Percentiles rank a stretch among this genome's conserved stretches.
phyloP scores from a whole-genome alignment of 2,329 filamentous ascomycete genomes.

The Colletotrichum siamense region DNA sequence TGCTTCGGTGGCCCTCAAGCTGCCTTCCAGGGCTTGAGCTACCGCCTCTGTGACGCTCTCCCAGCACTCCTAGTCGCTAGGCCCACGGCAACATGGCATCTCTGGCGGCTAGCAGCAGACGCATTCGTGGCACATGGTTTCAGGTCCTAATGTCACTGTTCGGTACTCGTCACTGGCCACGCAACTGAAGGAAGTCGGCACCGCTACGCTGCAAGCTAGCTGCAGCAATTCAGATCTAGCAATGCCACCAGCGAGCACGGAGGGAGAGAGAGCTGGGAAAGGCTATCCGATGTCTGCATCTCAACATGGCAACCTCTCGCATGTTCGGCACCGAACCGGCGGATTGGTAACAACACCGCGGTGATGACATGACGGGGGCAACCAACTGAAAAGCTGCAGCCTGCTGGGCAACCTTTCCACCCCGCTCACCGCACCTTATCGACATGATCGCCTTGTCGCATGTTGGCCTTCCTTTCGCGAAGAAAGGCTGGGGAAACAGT shows the following conservation, averaged over 20 bases:
- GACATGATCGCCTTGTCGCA: not conserved
- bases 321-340: conserved; percentile 13
- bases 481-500: not conserved
- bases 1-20: not conserved
- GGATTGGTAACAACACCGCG: not conserved
- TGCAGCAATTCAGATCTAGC: not conserved
- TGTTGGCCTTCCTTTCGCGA: not conserved
- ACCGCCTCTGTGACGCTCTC: not conserved
- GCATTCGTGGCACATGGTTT: not conserved
- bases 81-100: not conserved
- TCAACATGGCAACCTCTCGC: not conserved
- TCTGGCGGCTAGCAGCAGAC: conserved; percentile 4
- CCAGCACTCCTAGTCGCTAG: not conserved
- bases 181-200: conserved; percentile 3
- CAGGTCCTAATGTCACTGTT: conserved; percentile 3
- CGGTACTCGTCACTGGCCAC: conserved; percentile 10
- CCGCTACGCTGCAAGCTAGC: not conserved
- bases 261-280: not conserved
- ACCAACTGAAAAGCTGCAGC: not conserved
- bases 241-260: not conserved
- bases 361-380: not conserved
- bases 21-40: not conserved
- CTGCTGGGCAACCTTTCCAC: not conserved
- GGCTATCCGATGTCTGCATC: not conserved
- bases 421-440: not conserved